Evolutionary conservation across 495 filamentous ascomycete species (phyloP).

Genomic region (Penicillium parvum): DNA sequence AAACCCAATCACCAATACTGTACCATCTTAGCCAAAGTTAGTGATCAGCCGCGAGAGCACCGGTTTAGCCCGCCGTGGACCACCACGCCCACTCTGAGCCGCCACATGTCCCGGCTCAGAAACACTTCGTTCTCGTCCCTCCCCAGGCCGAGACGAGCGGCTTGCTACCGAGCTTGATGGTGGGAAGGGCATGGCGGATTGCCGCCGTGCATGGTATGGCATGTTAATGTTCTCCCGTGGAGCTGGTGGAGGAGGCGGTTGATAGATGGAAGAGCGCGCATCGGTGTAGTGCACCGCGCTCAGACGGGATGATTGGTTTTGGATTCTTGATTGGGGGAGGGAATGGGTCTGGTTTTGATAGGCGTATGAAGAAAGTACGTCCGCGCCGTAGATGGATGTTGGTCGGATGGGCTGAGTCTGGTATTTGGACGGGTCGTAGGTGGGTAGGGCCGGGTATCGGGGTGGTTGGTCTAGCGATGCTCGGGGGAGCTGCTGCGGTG

Average conservation of each 20-base stretch:
- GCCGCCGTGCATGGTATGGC: conserved; percentile 4
- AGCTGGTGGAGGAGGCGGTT: conserved; percentile 3
- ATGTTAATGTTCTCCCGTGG: not conserved
- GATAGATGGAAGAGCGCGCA: conserved; percentile 15
- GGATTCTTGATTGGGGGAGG: too few relatives aligned
- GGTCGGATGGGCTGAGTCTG: conserved; percentile 21
- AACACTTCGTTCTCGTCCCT: conserved; percentile 21
- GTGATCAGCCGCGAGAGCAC: conserved; percentile 40
- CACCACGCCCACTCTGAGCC: conserved; percentile 5
- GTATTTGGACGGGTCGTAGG: conserved; percentile 33
- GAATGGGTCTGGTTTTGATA: conserved; percentile 1
- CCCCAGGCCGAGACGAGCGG: conserved; percentile 2
- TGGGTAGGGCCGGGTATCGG: conserved; percentile 18
- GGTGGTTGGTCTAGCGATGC: conserved; percentile 20
- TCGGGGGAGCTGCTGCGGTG: conserved; percentile 14
- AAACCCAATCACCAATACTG: not conserved
- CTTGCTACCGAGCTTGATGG: conserved; percentile 2
- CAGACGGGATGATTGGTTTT: conserved; percentile 20
- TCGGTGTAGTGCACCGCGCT: conserved; percentile 22
- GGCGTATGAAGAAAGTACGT: conserved; percentile 7
- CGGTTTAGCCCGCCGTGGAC: conserved; percentile 31
- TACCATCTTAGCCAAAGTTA: conserved; percentile 27
- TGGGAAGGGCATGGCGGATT: conserved; percentile 11
- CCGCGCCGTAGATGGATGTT: conserved; percentile 8
- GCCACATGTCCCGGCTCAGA: not conserved